Conservation (phyloP, 169 alveolate genomes). For the Babesia bovis region DNA sequence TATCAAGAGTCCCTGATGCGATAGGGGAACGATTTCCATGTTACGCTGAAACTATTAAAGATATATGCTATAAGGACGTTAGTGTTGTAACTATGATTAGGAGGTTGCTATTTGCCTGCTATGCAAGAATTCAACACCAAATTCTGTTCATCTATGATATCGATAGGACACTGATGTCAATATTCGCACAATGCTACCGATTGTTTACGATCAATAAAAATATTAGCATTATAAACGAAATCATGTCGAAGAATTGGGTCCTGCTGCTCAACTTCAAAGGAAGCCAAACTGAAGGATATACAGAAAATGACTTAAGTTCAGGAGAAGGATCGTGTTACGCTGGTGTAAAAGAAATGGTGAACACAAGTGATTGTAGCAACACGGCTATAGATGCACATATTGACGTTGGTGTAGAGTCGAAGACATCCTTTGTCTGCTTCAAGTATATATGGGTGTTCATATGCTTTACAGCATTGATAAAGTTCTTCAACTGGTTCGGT, state of each 20-base stretch:
- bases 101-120: neutral
- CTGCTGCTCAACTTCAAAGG: neutral
- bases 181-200: neutral
- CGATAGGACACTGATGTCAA: neutral
- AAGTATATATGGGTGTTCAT: constrained; percentile 19
- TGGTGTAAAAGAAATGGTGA: neutral
- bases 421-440: neutral
- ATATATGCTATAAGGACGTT: neutral
- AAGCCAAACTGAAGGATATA: neutral
- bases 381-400: neutral
- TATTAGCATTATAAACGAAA: neutral
- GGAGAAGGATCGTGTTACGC: neutral
- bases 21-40: neutral
- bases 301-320: neutral
- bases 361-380: neutral
- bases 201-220: neutral
- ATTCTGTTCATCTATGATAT: neutral
- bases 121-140: neutral
- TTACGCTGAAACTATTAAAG: neutral
- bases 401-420: neutral
- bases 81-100: neutral
- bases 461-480: neutral
- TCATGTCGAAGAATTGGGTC: neutral
- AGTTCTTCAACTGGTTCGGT: constrained; percentile 18
- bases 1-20: neutral